Conservation (phyloP, 306 rosid species). For the Comarum palustre region DNA sequence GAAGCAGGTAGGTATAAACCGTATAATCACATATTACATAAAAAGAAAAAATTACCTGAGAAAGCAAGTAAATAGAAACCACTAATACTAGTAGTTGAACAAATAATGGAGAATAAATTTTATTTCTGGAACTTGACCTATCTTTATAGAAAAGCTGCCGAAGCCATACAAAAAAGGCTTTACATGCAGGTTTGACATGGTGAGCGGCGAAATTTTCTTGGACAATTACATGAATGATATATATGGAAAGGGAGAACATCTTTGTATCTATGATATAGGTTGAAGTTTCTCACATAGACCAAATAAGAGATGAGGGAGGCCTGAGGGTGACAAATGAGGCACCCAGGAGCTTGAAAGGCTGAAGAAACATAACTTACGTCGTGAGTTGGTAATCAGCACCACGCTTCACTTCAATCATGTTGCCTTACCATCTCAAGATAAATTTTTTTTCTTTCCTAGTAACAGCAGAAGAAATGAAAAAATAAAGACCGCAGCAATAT, state of each 20-base stretch:
- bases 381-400: background rate
- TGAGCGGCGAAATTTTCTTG: background rate
- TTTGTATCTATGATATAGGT: background rate
- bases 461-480: background rate
- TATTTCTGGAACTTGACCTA: background rate
- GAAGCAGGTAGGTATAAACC: background rate
- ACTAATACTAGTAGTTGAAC: background rate
- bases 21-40: background rate
- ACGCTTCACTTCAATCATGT: background rate
- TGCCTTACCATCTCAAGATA: slow-evolving; percentile 2
- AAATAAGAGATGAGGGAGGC: background rate
- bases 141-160: background rate
- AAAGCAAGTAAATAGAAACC: background rate
- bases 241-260: background rate
- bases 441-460: background rate
- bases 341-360: slow-evolving; percentile 6
- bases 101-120: background rate
- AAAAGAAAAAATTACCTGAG: background rate
- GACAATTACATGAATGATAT: slow-evolving; percentile 9
- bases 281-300: background rate
- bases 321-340: background rate
- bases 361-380: background rate
- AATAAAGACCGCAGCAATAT: background rate
- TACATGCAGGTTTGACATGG: background rate
- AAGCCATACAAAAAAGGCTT: slow-evolving; percentile 16